A percentile compares a stretch with the other conserved stretches of the same genome.
phyloP scores from a whole-genome alignment of 1,284 basidiomycete species.

The Ceratobasidium sp. region DNA sequence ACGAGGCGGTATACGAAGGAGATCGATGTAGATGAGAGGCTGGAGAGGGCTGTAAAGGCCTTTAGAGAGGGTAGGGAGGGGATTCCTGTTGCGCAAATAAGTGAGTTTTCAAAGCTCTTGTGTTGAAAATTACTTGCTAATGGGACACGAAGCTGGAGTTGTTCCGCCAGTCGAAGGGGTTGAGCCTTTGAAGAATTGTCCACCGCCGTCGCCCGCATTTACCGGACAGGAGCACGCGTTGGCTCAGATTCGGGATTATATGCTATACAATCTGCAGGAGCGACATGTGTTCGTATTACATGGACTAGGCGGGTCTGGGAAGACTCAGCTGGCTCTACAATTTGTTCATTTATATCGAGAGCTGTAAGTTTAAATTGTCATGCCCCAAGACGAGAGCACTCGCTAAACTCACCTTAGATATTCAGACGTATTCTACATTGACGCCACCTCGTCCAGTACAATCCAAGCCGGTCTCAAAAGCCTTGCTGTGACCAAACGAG shows the following conservation, averaged over 20 bases:
- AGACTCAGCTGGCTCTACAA: conserved; percentile 15
- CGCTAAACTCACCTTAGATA: too few species aligned
- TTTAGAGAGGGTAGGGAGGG: too few species aligned
- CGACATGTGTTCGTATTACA: conserved; percentile 21
- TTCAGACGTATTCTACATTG: conserved; percentile 22
- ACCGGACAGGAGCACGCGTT: neutral
- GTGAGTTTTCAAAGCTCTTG: neutral
- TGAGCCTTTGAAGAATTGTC: conserved; percentile 4
- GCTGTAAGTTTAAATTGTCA: neutral
- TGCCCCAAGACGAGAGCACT: neutral
- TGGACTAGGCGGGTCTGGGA: conserved; percentile 20
- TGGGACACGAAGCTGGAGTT: neutral
- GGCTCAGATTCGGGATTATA: neutral
- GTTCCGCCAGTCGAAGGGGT: neutral
- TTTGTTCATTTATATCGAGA: conserved; percentile 10
- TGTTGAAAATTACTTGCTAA: neutral
- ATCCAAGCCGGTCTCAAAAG: neutral
- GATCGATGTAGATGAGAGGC: neutral
- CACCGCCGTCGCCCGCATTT: neutral
- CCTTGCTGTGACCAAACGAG: neutral
- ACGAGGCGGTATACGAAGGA: neutral
- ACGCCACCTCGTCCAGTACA: conserved; percentile 9
- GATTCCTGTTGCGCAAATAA: neutral
- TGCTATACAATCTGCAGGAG: neutral
- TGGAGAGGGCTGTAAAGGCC: neutral